A percentile compares a stretch with the other conserved stretches of the same genome.
phyloP scores from a whole-genome alignment of 129 eudicot genomes.

The Artemisia argyi region DNA sequence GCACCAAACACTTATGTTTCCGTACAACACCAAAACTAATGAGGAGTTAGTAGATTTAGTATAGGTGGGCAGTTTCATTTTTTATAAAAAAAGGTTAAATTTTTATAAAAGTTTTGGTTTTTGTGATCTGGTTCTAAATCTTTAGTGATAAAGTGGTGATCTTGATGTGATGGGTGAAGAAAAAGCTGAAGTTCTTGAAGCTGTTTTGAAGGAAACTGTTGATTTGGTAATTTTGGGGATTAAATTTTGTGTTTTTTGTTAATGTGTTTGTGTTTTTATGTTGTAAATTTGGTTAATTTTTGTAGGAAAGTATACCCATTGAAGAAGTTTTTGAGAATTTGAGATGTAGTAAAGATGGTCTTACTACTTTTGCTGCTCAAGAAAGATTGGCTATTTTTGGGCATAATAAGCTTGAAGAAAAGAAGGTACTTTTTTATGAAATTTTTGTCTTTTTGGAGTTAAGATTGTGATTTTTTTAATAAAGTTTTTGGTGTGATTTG shows the following conservation, averaged over 20 bases:
- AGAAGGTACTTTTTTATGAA: conserved; percentile 1
- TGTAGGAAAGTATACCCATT: conserved; percentile 85
- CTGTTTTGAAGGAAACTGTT: conserved; percentile 15
- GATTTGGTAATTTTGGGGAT: conserved; percentile 17
- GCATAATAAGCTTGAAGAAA: conserved; percentile 21
- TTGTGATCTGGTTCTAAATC: not conserved
- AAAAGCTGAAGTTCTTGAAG: conserved; percentile 23
- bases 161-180: conserved; percentile 17
- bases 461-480: not conserved
- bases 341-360: conserved; percentile 85
- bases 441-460: conserved; percentile 17
- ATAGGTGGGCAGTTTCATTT: conserved; percentile 12
- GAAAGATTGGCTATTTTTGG: conserved; percentile 29
- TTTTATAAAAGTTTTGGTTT: not conserved
- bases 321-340: conserved; percentile 94
- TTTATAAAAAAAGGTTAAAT: not conserved
- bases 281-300: not conserved
- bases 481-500: not conserved
- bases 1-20: not conserved
- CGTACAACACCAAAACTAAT: not conserved
- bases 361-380: conserved; percentile 40
- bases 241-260: not conserved
- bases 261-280: not conserved
- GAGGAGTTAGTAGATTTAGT: conserved; percentile 3
- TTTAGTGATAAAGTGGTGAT: not conserved